Evolutionary conservation across 176 grass and related monocot species (phyloP), one percentile per base, ranked within the genome.

Genomic region (Tillandsia fasciculata): DNA sequence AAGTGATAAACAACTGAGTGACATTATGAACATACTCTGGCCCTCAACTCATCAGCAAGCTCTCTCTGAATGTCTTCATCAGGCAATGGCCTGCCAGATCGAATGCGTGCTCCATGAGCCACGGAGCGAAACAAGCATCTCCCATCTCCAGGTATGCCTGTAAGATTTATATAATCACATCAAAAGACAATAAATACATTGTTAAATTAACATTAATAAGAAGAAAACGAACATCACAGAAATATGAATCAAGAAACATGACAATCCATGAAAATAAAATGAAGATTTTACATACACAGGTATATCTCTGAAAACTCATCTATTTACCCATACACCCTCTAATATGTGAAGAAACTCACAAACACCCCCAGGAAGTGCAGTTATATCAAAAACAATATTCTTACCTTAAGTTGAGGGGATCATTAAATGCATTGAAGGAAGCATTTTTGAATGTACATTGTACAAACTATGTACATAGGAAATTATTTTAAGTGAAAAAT

Each of bases 61-160:
- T 88, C 84, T 76, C 79, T 81, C 80, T 93, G 84, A 86, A 93
- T 79, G 63, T 81, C 66, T 61, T 93, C 82, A 67, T 76, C 74
- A 61, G 89, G 94, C 69, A 78, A 53, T 11, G 82, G 51, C 72
- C 68, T 75, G 52, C 89, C 84, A 9, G 77, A 77, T 8, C 87
- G 65, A 58, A 84, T n/a, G 48, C 84, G 84, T 6, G 89, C 87
- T 49, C 89, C 94, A 75, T 93, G 89, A 70, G 81, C 82, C 54
- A 99, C 79, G 5, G 94, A 93, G 57, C 89, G 84, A 70, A 96
- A 90, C 49, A 96, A 78, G 53, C 91, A 96, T 63, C 91, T 82
- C 68, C 87, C 91, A 78, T 99, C 89, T 80, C 94, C 94, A 63
- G 94, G 89, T 74, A 93, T 99, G 3, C 87, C 94, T 93, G 13